These are phyloP conservation scores for Colletotrichum trifolii DNA, from an alignment of 2,329 filamentous ascomycete genomes.

Conservation along the genomic window DNA sequence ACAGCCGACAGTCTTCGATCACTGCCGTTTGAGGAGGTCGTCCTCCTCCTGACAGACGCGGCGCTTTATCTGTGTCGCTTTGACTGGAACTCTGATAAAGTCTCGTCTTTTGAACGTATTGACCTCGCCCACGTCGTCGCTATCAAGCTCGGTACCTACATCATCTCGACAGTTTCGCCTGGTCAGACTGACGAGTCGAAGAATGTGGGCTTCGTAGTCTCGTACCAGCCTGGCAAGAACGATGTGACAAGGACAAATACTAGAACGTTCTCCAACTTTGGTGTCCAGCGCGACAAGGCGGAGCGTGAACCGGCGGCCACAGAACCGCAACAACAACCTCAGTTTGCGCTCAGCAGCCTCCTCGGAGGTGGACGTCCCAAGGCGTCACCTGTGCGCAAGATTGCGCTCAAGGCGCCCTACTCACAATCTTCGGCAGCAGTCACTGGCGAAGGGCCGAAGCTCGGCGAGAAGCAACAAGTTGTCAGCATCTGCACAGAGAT, in stretches of 20 bases:
- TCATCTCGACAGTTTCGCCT: constrained; percentile 86
- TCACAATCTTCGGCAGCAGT: constrained; percentile 65
- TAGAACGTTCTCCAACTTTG: constrained; percentile 74
- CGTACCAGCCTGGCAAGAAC: constrained; percentile 77
- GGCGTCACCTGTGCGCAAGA: constrained; percentile 49
- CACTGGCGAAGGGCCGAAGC: constrained; percentile 56
- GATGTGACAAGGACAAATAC: constrained; percentile 87
- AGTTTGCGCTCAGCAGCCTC: constrained; percentile 53
- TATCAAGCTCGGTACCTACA: constrained; percentile 86
- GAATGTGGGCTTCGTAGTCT: constrained; percentile 87
- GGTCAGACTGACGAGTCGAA: constrained; percentile 80
- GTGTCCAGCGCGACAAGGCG: constrained; percentile 38
- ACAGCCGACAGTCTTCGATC: constrained; percentile 75
- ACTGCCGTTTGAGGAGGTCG: constrained; percentile 83
- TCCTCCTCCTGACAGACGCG: constrained; percentile 85
- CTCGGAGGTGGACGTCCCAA: constrained; percentile 52
- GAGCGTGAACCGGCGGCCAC: not conserved
- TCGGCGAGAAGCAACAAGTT: constrained; percentile 67
- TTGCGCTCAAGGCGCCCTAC: constrained; percentile 69
- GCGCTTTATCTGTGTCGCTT: constrained; percentile 92
- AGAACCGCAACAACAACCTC: constrained; percentile 26
- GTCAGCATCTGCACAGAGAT: constrained; percentile 80
- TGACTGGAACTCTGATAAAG: constrained; percentile 95
- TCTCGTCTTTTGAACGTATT: constrained; percentile 89
- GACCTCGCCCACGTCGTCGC: constrained; percentile 77